A percentile compares a stretch with the other conserved stretches of the same genome.
Conservation (phyloP, 2,329 filamentous ascomycete genomes). For the Triangularia setosa region DNA sequence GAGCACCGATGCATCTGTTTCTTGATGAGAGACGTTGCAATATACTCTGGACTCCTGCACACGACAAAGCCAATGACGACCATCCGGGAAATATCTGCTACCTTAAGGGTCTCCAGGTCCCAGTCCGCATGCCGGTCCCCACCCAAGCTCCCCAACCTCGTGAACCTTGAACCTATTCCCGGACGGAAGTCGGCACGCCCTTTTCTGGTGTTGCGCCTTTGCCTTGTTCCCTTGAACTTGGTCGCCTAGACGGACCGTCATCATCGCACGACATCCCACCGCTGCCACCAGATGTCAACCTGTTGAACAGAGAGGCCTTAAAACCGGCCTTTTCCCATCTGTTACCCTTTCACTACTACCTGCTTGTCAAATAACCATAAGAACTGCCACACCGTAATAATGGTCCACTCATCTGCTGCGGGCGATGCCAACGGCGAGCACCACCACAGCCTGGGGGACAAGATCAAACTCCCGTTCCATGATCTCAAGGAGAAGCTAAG, state of each 20-base stretch:
- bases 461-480: constrained; percentile 47
- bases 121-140: background rate
- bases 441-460: constrained; percentile 38
- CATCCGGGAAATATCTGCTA: background rate
- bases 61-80: background rate
- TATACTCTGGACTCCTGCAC: background rate
- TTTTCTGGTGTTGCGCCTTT: background rate
- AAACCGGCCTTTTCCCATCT: background rate
- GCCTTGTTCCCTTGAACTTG: background rate
- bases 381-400: background rate
- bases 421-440: constrained; percentile 16
- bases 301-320: background rate
- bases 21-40: background rate
- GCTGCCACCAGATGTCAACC: background rate
- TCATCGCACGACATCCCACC: background rate
- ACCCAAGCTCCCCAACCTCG: background rate
- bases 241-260: background rate
- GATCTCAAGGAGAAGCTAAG: constrained; percentile 51
- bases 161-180: background rate
- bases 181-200: background rate
- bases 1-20: background rate
- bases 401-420: background rate
- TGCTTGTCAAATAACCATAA: background rate
- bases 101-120: background rate
- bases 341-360: background rate